Conservation (phyloP, 2,329 filamentous ascomycete species). For the Penicillium palitans region DNA sequence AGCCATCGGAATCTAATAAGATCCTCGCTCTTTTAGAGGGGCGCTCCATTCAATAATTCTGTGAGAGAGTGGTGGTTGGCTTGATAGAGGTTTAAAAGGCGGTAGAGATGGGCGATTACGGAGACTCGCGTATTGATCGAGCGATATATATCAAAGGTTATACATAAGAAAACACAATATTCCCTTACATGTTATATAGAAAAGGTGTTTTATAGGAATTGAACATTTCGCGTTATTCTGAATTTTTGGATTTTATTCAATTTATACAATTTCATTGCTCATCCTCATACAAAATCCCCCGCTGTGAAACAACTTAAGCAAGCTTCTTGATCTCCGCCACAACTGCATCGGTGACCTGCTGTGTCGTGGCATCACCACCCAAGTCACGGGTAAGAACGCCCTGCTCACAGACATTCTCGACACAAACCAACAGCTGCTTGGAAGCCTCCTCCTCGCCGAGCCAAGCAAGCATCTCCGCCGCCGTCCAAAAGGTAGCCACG, state of each 20-base stretch:
- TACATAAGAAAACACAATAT: no score
- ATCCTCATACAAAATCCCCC: not conserved
- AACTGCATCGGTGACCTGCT: conserved; percentile 60
- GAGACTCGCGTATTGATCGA: not conserved
- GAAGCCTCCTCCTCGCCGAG: conserved; percentile 61
- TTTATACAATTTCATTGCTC: not conserved
- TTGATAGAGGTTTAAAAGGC: conserved; percentile 1
- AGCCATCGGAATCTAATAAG: not conserved
- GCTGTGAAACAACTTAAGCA: conserved; percentile 16
- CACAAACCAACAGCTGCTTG: conserved; percentile 57
- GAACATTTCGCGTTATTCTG: no score
- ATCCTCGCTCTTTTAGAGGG: conserved; percentile 1
- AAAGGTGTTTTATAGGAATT: not conserved
- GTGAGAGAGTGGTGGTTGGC: not conserved
- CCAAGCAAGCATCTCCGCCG: conserved; percentile 67
- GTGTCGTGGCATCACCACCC: conserved; percentile 58
- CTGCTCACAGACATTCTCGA: conserved; percentile 61
- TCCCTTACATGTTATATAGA: not conserved
- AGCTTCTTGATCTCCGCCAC: conserved; percentile 53
- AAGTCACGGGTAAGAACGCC: conserved; percentile 61
- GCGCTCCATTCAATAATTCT: conserved; percentile 1
- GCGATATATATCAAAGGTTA: not conserved
- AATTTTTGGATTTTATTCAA: not conserved
- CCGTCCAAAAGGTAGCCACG: conserved; percentile 68
- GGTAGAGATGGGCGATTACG: not conserved